Conservation (phyloP, 768 basidiomycete species). For the Terana coerulea region DNA sequence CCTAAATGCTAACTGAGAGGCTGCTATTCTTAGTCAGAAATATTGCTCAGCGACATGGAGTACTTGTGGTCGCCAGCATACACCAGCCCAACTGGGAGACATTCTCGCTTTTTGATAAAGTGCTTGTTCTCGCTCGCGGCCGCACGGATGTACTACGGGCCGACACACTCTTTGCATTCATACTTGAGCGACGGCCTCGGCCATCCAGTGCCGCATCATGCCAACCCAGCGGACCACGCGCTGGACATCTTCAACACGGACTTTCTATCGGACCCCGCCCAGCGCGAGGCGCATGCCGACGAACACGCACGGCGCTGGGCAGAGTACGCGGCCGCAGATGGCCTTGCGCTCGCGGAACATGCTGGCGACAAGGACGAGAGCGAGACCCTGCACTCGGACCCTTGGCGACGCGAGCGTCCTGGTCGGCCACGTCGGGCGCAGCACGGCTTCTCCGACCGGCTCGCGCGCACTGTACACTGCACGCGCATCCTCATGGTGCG, state of each 20-base stretch:
- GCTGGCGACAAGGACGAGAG: not conserved
- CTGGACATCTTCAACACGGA: constrained; percentile 54
- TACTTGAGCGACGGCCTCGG: constrained; percentile 26
- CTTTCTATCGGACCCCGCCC: constrained; percentile 24
- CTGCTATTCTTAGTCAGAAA: constrained; percentile 28
- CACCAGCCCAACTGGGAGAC: constrained; percentile 66
- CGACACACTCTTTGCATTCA: constrained; percentile 21
- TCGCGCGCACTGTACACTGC: constrained; percentile 34
- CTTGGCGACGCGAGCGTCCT: not conserved
- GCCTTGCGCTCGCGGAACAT: not conserved
- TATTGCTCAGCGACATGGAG: constrained; percentile 42
- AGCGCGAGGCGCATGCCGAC: constrained; percentile 6
- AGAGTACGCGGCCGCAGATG: constrained; percentile 1
- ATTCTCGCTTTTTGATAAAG: constrained; percentile 53
- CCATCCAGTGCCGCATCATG: constrained; percentile 30
- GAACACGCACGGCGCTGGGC: constrained; percentile 10
- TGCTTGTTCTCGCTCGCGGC: constrained; percentile 56
- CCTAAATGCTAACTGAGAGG: constrained; percentile 29
- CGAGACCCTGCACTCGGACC: not conserved
- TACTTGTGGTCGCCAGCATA: constrained; percentile 61
- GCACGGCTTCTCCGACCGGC: not conserved
- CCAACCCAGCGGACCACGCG: constrained; percentile 56
- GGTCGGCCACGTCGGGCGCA: not conserved
- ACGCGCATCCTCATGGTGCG: constrained; percentile 46
- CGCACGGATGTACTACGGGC: constrained; percentile 39